phyloP scores from a whole-genome alignment of 805 yeast genomes.

The Limtongia smithiae region DNA sequence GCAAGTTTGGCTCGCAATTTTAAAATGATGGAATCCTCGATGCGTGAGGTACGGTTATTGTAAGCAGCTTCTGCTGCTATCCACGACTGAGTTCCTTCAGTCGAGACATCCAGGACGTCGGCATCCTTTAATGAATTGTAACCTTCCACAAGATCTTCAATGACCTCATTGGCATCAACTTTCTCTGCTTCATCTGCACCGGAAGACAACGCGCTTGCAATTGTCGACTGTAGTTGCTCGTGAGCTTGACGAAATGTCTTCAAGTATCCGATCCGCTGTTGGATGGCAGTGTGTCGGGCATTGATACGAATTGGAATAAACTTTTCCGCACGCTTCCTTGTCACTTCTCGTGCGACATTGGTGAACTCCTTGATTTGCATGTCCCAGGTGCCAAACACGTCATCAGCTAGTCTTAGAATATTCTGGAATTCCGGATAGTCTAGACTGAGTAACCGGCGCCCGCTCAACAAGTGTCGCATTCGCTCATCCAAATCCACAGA shows the following conservation, averaged over 20 bases:
- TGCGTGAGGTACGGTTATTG: conserved; percentile 42
- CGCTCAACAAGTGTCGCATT: conserved; percentile 42
- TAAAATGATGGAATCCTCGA: conserved; percentile 47
- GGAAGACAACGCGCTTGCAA: conserved; percentile 31
- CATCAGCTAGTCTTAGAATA: conserved; percentile 35
- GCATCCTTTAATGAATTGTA: conserved; percentile 42
- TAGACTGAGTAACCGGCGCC: conserved; percentile 45
- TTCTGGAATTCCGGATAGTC: conserved; percentile 43
- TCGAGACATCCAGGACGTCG: conserved; percentile 41
- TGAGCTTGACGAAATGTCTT: conserved; percentile 52
- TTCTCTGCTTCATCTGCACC: conserved; percentile 7
- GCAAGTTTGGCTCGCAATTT: conserved; percentile 43
- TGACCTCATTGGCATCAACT: conserved; percentile 30
- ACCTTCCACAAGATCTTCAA: conserved; percentile 42
- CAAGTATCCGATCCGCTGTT: conserved; percentile 46
- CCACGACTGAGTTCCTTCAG: conserved; percentile 45
- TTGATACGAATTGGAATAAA: conserved; percentile 61
- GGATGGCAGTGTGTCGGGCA: conserved; percentile 43
- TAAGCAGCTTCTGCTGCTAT: conserved; percentile 42
- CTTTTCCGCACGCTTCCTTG: conserved; percentile 69
- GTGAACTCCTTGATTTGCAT: conserved; percentile 59
- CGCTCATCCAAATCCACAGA: conserved; percentile 53
- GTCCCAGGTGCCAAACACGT: conserved; percentile 53
- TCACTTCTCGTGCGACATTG: conserved; percentile 64
- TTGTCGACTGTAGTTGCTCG: conserved; percentile 45